These are phyloP conservation scores for Cetradonia linearis DNA, from an alignment of 495 filamentous ascomycete genomes.

Conservation along the genomic window DNA sequence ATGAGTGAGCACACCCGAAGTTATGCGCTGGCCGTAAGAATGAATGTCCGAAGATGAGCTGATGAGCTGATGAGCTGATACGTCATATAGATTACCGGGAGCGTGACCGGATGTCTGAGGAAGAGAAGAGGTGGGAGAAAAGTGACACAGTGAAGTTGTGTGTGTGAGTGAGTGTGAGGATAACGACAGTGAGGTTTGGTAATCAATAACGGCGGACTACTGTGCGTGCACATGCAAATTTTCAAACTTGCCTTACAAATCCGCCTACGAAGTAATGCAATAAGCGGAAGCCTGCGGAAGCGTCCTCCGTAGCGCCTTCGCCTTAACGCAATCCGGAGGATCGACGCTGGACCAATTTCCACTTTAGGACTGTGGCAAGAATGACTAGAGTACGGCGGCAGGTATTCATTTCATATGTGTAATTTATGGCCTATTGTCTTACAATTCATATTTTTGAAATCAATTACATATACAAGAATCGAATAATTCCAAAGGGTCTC, in stretches of 20 bases:
- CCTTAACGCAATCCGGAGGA: background rate
- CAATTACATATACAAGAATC: background rate
- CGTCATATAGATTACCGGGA: conserved; percentile 9
- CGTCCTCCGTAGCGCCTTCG: background rate
- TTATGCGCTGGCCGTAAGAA: background rate
- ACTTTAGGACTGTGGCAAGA: background rate
- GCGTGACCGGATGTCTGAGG: background rate
- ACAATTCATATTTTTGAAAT: background rate
- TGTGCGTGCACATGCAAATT: background rate
- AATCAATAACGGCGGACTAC: too few relatives aligned
- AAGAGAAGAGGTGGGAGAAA: background rate
- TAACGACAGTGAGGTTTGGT: conserved; percentile 16
- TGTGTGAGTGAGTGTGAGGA: background rate
- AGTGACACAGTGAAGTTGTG: background rate
- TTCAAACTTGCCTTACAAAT: background rate
- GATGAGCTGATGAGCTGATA: background rate
- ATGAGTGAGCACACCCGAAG: background rate
- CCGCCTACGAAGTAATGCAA: too few relatives aligned
- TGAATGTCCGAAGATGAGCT: background rate
- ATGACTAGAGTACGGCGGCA: too few relatives aligned
- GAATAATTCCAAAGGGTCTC: background rate
- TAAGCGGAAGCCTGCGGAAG: background rate
- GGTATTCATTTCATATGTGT: too few relatives aligned
- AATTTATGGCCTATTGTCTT: background rate
- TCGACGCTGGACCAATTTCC: background rate